Base-by-base conservation (phyloP, 345 rosid species). In the Salix dunnii region DNA sequence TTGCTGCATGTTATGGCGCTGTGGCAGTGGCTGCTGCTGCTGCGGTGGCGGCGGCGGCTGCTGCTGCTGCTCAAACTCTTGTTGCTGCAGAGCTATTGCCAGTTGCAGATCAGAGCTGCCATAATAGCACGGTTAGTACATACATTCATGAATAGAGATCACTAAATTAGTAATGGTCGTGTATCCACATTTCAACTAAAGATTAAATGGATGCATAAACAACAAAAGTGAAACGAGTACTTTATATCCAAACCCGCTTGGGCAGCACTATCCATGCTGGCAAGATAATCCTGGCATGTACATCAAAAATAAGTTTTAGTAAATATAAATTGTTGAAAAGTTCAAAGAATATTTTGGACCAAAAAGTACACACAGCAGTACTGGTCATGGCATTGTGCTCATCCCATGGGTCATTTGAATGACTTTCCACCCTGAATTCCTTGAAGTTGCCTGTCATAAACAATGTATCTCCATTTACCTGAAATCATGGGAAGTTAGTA, bases 71-170 rank as follows among this genome's bases (percentile, higher is more conserved):
- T 91, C 99, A 71, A 90, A 94, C 90, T 96, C 99, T 78, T 92
- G 92, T 65, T 96, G 99, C 78, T 96, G 99, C 82, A 96, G 84
- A 70, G 97, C 99, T 82, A 96, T 96, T 68, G 99, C 99, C 63
- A 91, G 84, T 87, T 94, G 97, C 72, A 94, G 89, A 88, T 96
- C 99, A 77, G 97, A 82, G 79, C 99, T 96, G 90, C 84, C 71
- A 86, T 71, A 76, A 82, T 36, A 60, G 70, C 46, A 55, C 16
- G 68, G 51, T 64, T 53, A 68, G 4, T 49, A 38, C 65, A 55
- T 72, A 58, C 77, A 46, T 35, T 27, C 72, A 67, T 14, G 60
- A 67, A 25, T 28, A 31, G 11, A n/a, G 35, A 70, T 27, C 63
- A 58, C 28, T 58, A 70, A 43, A 31, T 31, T 36, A 70, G 20